Base-by-base conservation (phyloP, 495 filamentous ascomycete species). In the Aspergillus bertholletiae region DNA sequence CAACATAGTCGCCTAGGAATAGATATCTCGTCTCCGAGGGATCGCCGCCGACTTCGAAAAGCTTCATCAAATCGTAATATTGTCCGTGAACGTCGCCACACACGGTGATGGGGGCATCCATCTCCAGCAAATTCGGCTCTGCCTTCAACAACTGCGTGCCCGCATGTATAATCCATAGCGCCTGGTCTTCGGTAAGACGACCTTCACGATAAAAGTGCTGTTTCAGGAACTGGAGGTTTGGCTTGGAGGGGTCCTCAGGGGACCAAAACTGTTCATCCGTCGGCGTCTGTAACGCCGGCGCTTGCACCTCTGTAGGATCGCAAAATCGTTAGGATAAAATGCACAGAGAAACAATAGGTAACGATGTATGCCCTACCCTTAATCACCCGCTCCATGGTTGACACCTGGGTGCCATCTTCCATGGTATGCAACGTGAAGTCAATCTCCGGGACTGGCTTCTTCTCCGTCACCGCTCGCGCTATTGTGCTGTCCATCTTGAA, bases 41-140 rank as follows among this genome's bases (percentile, higher is more conserved):
- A 67, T 98, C 95, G 54, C 94, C 94, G 58, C 94, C 94, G 46
- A 98, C 94, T 70, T 98, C 94, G 70, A 98, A 98, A 21, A 98
- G 81, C 78, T 98, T 98, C 94, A 98, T 98, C 69, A 98, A 73
- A 74, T 98, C 94, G 65, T 96, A 97, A 72, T 96, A 98, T 75
- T 98, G 94, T 52, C 94, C 94, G 72, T 98, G 94, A 49, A 98
- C 92, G 66, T 98, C 94, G 64, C 94, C 94, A 66, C 94, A 98
- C 32, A 98, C 94, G n/a, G 94, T 98, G 69, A 98, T 98, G 24
- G 94, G 94, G 27, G 94, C 94, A 75, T 98, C 94, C 94, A 98
- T 97, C 78, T 98, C 94, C 55, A 98, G 82, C 46, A 98, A 78
- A 70, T 97, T 98, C 30, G 94, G 94, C 73, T 98, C 94, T 37